Evolutionary conservation across 495 filamentous ascomycete genomes (phyloP), one percentile per base, ranked within the genome.

Genomic region (Aspergillus wentii): DNA sequence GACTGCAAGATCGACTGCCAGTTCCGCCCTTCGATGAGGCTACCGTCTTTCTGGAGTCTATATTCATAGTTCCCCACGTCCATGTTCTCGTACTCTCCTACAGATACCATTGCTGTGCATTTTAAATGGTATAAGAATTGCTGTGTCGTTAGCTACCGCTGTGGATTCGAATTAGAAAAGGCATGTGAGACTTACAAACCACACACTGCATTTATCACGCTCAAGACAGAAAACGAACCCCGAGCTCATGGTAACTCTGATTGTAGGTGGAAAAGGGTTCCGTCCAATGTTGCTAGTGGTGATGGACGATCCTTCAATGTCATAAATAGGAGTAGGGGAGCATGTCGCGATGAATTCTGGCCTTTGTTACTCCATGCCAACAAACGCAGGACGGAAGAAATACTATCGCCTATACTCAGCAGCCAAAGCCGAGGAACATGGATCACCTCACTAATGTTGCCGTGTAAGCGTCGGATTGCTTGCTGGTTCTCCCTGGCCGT

Each of bases 341-440:
- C 25, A 42, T 42, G 40, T 42, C 10, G 40, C 40, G 25, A 42
- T 31, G 21, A 42, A 42, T 17, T 42, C 36, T 39, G 21, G 6
- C 6, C 16, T 4, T 13, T 30, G 9, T 9, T n/a, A 13, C 15
- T 28, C 6, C 3, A 30, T 4, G 1, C 14, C 18, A 39, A 3
- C 26, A 14, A n/a, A n/a, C 15, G 20, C 7, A 25, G 15, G 16
- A 39, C 14, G 16, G 11, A 25, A 25, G 22, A 28, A 30, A 14
- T 28, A 41, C 38, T 38, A 13, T 44, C 20, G n/a, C 41, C 41
- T 18, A 44, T 44, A 33, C 8, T 38, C 2, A 44, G 35, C 5
- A 44, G 8, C 41, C 41, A 44, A 20, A 44, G 41, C 30, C 38
- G 34, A 0, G 41, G 41, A 18, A 44, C 35, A 32, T 44, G 41